Base-by-base conservation (phyloP, 2,329 filamentous ascomycete genomes). In the Endoconidiophora laricicola region DNA sequence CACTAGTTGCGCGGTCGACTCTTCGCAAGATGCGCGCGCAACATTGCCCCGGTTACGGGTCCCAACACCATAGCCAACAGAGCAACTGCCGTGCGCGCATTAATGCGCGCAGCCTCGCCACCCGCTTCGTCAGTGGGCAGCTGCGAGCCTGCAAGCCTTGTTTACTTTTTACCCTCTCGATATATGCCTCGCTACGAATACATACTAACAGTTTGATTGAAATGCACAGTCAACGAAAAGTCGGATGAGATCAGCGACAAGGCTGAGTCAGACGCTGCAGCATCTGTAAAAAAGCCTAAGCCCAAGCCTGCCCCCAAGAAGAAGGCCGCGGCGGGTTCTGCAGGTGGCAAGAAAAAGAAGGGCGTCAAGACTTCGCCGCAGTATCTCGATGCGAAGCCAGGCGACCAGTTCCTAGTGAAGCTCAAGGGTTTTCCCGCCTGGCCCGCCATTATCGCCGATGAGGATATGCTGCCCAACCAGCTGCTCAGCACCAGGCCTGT, bases 341-440 rank as follows among this genome's bases (percentile, higher is more conserved):
- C 82, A 64, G 87, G 84, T 66, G 70, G 66, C 58, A 88, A 87
- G 71, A 88, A 88, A 64, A 86, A 82, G 69, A 94, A 91, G 72
- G 83, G 79, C 62, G 88, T 84, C 44, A 81, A 80, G 66, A 72
- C 74, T 55, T 80, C 81, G 61, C 71, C 83, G 55, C 74, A 74
- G 42, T 76, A 86, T 58, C 72, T 86, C 48, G 78, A 94, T 61
- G 88, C 86, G 56, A 74, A 94, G 69, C 85, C 91, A 3, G 91
- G 93, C 57, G 83, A 96, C 59, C 83, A 88, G 66, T 96, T 83
- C 67, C 80, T 94, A 61, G 86, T 93, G 56, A 85, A 88, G 64
- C 79, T 98, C 65, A 94, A 93, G 72, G 91, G 90, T 54, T 94
- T 86, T 65, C 86, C 91, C 29, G 81, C 86, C 38, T 98, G 91